phyloP scores from a whole-genome alignment of 352 stramenopile genomes.

The Aphanomyces euteiches region DNA sequence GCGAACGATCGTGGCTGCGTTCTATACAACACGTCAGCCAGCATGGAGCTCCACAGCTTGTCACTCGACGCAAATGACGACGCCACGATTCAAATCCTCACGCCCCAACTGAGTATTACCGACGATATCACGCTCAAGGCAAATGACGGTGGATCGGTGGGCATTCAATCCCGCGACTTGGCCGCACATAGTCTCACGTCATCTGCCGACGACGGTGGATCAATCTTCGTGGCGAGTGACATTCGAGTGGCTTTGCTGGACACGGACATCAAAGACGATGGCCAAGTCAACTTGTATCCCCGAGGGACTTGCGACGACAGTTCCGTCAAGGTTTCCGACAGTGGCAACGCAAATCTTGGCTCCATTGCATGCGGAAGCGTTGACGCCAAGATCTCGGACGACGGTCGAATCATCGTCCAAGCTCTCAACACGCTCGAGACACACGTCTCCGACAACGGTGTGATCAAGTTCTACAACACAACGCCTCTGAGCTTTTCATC shows the following conservation, averaged over 20 bases:
- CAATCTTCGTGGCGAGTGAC: conserved; percentile 1
- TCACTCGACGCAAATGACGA: neutral
- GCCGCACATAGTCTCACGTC: neutral
- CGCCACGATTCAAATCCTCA: neutral
- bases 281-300: conserved; percentile 18
- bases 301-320: conserved; percentile 11
- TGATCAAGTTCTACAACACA: conserved; percentile 17
- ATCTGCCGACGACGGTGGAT: neutral
- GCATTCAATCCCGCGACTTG: neutral
- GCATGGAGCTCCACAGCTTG: neutral
- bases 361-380: conserved; percentile 10
- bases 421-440: neutral
- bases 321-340: conserved; percentile 5
- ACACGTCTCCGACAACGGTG: neutral
- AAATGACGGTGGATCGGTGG: conserved; percentile 9
- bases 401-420: neutral
- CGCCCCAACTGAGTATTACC: neutral
- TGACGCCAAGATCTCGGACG: neutral
- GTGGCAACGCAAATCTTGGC: neutral
- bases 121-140: neutral
- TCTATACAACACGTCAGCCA: neutral
- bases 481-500: neutral
- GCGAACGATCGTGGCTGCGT: neutral
- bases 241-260: neutral
- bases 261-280: neutral